Conservation (phyloP, 805 yeast species). For the Nakazawaea siamensis region DNA sequence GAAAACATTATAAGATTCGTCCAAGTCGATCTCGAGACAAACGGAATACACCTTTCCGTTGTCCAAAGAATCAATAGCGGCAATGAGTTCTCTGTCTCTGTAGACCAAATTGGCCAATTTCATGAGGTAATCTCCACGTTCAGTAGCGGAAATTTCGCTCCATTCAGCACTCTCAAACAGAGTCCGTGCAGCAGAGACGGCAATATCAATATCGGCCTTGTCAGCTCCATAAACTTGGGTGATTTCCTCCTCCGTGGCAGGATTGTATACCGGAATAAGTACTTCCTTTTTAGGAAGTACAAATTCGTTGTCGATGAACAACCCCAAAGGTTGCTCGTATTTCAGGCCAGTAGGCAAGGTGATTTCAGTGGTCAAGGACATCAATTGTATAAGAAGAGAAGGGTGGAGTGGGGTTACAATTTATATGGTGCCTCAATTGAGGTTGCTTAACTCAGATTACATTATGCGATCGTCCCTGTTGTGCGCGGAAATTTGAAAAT, state of each 20-base stretch:
- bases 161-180: constrained; percentile 50
- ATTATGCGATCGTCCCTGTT: too few relatives aligned
- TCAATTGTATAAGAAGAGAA: too few relatives aligned
- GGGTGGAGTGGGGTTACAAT: background rate
- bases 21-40: constrained; percentile 42
- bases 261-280: constrained; percentile 56
- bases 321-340: constrained; percentile 38
- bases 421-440: background rate
- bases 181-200: constrained; percentile 56
- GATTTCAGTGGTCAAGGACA: constrained; percentile 20
- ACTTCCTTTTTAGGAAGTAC: constrained; percentile 45
- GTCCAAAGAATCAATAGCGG: constrained; percentile 48
- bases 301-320: constrained; percentile 58
- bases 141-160: constrained; percentile 33
- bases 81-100: constrained; percentile 39
- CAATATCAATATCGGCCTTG: constrained; percentile 53
- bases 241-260: constrained; percentile 56
- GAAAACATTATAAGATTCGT: constrained; percentile 42
- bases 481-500: too few relatives aligned
- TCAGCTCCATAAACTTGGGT: constrained; percentile 50
- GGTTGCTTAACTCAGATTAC: too few relatives aligned
- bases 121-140: constrained; percentile 43
- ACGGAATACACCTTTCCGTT: constrained; percentile 47
- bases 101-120: constrained; percentile 45
- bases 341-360: constrained; percentile 61